A percentile compares a stretch with the other conserved stretches of the same genome.
Conservation (phyloP, 2,329 filamentous ascomycete genomes). For the Thelonectria olida region DNA sequence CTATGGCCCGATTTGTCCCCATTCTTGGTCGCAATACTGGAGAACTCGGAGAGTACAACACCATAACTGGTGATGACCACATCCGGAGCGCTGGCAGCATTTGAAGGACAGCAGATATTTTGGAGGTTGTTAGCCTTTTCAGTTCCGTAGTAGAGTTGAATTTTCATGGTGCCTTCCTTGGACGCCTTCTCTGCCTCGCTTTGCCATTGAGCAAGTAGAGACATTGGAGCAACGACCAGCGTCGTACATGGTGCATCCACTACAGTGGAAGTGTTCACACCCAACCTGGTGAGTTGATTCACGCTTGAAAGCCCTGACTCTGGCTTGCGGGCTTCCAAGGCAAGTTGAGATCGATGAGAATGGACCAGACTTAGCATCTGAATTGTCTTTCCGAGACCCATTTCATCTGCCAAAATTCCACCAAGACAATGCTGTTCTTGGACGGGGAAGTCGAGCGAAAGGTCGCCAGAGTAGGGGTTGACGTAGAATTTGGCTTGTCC, state of each 20-base stretch:
- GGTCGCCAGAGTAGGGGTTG: slow-evolving; percentile 95
- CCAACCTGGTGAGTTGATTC: slow-evolving; percentile 70
- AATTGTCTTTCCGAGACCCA: slow-evolving; percentile 98
- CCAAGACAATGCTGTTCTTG: slow-evolving; percentile 96
- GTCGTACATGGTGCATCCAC: slow-evolving; percentile 86
- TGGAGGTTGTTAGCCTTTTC: slow-evolving; percentile 85
- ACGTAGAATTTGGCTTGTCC: slow-evolving; percentile 85
- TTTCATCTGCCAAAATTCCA: slow-evolving; percentile 93
- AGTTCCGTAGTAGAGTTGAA: slow-evolving; percentile 89
- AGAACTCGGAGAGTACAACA: slow-evolving; percentile 87
- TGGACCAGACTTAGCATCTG: slow-evolving; percentile 97
- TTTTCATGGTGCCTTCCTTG: slow-evolving; percentile 81
- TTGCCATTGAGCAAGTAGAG: slow-evolving; percentile 95
- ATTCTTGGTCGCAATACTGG: slow-evolving; percentile 71
- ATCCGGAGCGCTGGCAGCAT: slow-evolving; percentile 81
- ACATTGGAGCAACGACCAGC: slow-evolving; percentile 96
- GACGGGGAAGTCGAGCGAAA: slow-evolving; percentile 89
- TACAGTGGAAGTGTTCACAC: slow-evolving; percentile 64
- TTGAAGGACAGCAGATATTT: slow-evolving; percentile 78
- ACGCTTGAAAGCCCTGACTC: slow-evolving; percentile 52
- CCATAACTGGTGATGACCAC: slow-evolving; percentile 96
- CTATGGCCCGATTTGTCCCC: slow-evolving; percentile 72
- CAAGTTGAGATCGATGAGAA: slow-evolving; percentile 73
- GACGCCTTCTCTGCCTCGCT: slow-evolving; percentile 94
- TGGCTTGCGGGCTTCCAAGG: slow-evolving; percentile 48